phyloP scores from a whole-genome alignment of 2,329 filamentous ascomycete genomes.

The Dactylellina parvicollis region DNA sequence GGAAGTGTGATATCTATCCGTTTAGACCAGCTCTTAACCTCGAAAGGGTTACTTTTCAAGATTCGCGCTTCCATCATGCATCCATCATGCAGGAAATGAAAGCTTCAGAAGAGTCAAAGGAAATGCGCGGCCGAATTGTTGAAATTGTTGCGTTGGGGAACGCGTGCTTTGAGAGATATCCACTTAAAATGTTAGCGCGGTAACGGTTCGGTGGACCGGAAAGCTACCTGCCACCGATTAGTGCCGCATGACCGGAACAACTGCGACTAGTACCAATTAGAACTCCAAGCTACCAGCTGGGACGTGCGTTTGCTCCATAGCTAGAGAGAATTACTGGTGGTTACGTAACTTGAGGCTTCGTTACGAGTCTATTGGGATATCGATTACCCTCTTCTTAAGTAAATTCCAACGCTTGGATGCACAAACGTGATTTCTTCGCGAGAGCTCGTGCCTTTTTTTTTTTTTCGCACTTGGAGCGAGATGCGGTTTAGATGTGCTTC shows the following conservation, averaged over 20 bases:
- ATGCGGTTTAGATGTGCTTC: neutral
- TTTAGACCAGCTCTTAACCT: neutral
- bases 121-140: neutral
- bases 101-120: neutral
- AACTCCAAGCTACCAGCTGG: neutral
- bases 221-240: conserved; percentile 15
- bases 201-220: conserved; percentile 48
- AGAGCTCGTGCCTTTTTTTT: neutral
- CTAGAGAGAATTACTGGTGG: neutral
- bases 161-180: no score
- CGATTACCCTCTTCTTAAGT: neutral
- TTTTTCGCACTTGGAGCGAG: neutral
- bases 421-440: neutral
- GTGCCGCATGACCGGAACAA: conserved; percentile 44
- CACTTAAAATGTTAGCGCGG: conserved; percentile 30
- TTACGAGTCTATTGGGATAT: conserved; percentile 1
- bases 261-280: conserved; percentile 17
- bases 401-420: conserved; percentile 11
- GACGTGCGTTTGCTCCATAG: neutral
- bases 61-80: no score
- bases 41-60: no score
- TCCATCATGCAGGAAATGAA: neutral
- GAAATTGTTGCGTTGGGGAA: conserved; percentile 32
- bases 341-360: conserved; percentile 17
- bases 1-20: neutral